phyloP scores from a whole-genome alignment of 345 rosid species.

The Boechera retrofracta region DNA sequence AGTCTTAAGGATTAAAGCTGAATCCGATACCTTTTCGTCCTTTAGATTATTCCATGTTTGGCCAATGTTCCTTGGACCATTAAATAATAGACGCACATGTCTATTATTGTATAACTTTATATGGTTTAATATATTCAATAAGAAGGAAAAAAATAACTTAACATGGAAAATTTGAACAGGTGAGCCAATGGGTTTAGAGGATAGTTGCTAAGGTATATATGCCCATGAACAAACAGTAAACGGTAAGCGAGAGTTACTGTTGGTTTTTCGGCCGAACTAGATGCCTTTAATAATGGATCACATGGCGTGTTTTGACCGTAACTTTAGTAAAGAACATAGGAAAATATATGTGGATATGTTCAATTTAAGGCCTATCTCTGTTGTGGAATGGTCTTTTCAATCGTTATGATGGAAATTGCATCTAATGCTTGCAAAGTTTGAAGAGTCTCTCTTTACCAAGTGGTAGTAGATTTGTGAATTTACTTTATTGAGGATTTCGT shows the following conservation, averaged over 20 bases:
- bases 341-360: neutral
- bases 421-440: conserved; percentile 33
- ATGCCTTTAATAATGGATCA: conserved; percentile 12
- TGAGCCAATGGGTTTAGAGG: conserved; percentile 7
- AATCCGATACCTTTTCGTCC: conserved; percentile 36
- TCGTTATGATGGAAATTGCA: conserved; percentile 15
- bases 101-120: conserved; percentile 8
- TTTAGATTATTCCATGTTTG: conserved; percentile 17
- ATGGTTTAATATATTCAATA: conserved; percentile 5
- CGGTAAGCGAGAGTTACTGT: neutral
- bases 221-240: neutral
- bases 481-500: neutral
- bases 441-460: neutral
- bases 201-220: conserved; percentile 17
- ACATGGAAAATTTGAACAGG: neutral
- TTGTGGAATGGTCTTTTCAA: conserved; percentile 17
- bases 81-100: conserved; percentile 9
- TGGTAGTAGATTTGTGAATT: neutral
- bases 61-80: conserved; percentile 13
- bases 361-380: neutral
- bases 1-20: conserved; percentile 21
- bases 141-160: neutral
- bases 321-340: conserved; percentile 10
- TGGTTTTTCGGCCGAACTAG: conserved; percentile 13
- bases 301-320: conserved; percentile 36